Evolutionary conservation across 1,284 basidiomycete genomes (phyloP).

Genomic region (Erythrobasidium hasegawianum): DNA sequence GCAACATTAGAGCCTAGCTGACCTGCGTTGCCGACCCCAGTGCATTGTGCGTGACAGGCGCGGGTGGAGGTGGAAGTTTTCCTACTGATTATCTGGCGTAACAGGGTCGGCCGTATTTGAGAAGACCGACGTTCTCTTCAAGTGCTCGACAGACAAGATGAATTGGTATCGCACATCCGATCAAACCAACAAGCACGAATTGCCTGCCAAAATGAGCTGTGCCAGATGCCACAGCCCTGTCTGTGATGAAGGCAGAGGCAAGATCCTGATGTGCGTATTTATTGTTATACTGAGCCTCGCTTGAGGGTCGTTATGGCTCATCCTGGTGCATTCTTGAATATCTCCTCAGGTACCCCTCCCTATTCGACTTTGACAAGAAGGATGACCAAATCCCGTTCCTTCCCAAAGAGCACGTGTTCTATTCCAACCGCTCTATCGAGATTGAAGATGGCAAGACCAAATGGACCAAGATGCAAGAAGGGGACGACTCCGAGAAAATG

Average conservation of each 20-base stretch:
- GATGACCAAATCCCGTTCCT: constrained; percentile 19
- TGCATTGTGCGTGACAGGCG: no score
- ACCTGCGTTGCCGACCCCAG: no score
- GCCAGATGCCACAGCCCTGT: constrained; percentile 28
- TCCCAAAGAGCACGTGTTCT: constrained; percentile 32
- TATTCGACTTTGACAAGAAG: constrained; percentile 24
- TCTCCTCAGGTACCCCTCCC: constrained; percentile 30
- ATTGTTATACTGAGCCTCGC: no score
- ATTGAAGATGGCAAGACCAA: constrained; percentile 29
- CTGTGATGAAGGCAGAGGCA: constrained; percentile 31
- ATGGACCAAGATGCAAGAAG: constrained; percentile 28
- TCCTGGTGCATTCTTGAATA: no score
- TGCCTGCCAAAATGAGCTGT: constrained; percentile 30
- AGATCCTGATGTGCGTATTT: constrained; percentile 31
- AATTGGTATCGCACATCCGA: constrained; percentile 32
- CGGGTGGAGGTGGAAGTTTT: background rate
- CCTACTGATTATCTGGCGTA: no score
- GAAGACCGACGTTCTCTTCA: constrained; percentile 32
- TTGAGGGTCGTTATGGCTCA: no score
- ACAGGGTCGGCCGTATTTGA: constrained; percentile 31
- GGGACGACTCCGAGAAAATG: constrained; percentile 15
- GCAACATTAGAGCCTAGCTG: no score
- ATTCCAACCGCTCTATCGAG: constrained; percentile 21
- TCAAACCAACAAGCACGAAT: constrained; percentile 19
- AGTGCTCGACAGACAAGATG: constrained; percentile 31